Evolutionary conservation across 139 green algal species (phyloP).

Genomic region (Volvox africanus): DNA sequence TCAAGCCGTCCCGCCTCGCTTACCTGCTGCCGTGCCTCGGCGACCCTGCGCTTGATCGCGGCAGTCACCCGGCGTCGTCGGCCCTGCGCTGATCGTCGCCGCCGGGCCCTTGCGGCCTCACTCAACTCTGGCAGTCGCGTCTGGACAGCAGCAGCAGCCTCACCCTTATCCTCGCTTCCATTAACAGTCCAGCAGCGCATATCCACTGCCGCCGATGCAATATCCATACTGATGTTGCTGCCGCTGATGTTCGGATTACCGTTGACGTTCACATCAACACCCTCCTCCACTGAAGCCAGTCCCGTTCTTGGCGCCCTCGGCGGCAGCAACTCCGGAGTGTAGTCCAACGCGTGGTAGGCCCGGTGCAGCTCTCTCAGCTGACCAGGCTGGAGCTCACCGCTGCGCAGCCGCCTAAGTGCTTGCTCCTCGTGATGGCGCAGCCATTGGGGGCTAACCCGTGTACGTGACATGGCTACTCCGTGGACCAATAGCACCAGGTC

Average conservation of each 20-base stretch:
- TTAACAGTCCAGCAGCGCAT: neutral
- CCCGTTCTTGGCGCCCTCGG: neutral
- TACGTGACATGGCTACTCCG: neutral
- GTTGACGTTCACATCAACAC: neutral
- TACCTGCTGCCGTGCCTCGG: neutral
- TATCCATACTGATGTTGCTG: no score
- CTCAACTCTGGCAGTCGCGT: neutral
- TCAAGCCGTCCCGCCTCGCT: no score
- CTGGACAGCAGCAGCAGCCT: neutral
- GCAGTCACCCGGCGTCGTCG: neutral
- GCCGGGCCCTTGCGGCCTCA: neutral
- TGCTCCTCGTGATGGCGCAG: conserved; percentile 14
- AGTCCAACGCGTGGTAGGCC: conserved; percentile 5
- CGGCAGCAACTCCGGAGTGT: conserved; percentile 2
- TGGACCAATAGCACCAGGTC: conserved; percentile 28
- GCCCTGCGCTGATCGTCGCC: neutral
- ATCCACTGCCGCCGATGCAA: neutral
- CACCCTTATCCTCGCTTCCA: neutral
- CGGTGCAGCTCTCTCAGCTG: conserved; percentile 32
- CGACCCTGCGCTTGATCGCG: neutral
- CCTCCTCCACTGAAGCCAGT: neutral
- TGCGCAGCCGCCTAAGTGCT: neutral
- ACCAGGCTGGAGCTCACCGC: neutral
- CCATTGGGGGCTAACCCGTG: neutral
- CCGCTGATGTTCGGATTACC: no score